These are phyloP conservation scores for Thielaviopsis musarum DNA, from an alignment of 2,329 filamentous ascomycete species.

Conservation along the genomic window DNA sequence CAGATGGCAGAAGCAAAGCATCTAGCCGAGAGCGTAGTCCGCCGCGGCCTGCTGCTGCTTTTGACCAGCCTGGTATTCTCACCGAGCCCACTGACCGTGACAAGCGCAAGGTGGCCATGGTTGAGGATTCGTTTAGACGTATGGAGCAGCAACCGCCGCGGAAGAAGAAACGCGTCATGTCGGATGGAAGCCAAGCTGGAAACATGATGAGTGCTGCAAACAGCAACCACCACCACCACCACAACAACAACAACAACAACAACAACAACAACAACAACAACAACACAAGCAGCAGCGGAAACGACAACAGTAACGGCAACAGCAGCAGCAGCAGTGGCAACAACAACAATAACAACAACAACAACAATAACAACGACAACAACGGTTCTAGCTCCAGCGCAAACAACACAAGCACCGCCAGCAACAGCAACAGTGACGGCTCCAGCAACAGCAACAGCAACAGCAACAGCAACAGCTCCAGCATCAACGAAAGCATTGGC, in stretches of 20 bases:
- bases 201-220: conserved; percentile 14
- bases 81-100: conserved; percentile 50
- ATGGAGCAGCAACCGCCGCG: conserved; percentile 41
- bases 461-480: conserved; percentile 10
- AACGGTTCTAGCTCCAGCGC: background rate
- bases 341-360: no score
- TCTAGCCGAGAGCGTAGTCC: conserved; percentile 50
- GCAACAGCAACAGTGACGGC: conserved; percentile 9
- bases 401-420: no score
- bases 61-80: conserved; percentile 41
- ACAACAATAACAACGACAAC: background rate
- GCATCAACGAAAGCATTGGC: no score
- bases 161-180: conserved; percentile 45
- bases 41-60: conserved; percentile 35
- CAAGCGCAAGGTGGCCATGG: conserved; percentile 49
- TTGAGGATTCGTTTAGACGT: conserved; percentile 45
- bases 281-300: background rate
- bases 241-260: background rate
- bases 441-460: background rate
- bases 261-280: background rate
- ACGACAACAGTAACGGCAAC: no score
- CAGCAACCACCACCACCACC: background rate
- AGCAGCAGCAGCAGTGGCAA: no score
- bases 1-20: conserved; percentile 43
- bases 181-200: conserved; percentile 27